Evolutionary conservation across 306 rosid genomes (phyloP), one percentile per base, ranked within the genome.

Genomic region (Clitoria ternatea): DNA sequence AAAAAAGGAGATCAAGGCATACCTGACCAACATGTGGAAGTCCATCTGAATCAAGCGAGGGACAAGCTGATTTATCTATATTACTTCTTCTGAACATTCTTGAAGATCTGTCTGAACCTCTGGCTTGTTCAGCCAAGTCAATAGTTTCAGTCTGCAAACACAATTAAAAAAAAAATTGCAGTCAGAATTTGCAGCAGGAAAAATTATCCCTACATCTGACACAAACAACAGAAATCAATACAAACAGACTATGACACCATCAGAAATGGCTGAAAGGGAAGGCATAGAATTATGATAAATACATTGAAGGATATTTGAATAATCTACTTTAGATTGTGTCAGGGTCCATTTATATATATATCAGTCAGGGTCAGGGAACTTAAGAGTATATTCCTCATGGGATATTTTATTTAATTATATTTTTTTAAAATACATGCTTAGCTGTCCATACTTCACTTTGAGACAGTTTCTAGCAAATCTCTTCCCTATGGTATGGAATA

Each of bases 21-120:
- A 94, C 99, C 99, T 94, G 99, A 70, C 99, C 99, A 85, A 94
- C 97, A 81, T 85, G 83, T 57, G 99, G 99, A 66, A 94, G 99
- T 63, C 99, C 99, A 82, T 94, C 99, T 29, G 89, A 80, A 82
- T 91, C 99, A 9, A 94, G 74, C 1, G 60, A 50, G 43, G 83
- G 55, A 79, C 45, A 78, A 66, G 33, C 59, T 11, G 79, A 66
- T 59, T 70, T 89, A 24, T 85, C 83, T 17, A 69, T 1, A 47
- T 77, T 85, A 73, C 95, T 89, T 85, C 86, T 87, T 79, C 87
- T 81, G 71, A 94, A 94, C 27, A 79, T 61, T 77, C 36, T 76
- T 54, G 70, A 57, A 62, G 61, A 10, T 47, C 65, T 61, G 18
- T 79, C 85, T 66, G 88, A 45, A 76, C 36, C 73, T n/a, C 56